Evolutionary conservation across 352 stramenopile genomes (phyloP), one percentile per base, ranked within the genome.

Genomic region (Pythium grandisporangium): DNA sequence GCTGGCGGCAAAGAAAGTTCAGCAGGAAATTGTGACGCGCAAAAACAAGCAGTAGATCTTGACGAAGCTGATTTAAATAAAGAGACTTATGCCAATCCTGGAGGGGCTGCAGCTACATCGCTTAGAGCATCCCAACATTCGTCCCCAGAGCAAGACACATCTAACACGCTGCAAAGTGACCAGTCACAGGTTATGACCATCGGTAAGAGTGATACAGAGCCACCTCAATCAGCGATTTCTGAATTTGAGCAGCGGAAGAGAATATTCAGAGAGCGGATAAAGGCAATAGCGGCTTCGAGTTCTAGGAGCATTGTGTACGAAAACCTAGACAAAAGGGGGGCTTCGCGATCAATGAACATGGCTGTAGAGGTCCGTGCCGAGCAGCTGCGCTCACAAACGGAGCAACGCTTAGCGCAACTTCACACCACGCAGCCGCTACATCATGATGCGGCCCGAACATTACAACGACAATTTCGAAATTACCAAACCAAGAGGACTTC

Each of bases 271-370:
- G 63, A 92, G 22, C 65, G 78, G 47, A 89, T 89, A 55, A 87
- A 89, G 38, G 55, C 65, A 12, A 81, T 88, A 24, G 73, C 69
- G 2, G 68, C 65, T 1, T 44, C 61, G 4, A 89, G 73, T 37
- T 76, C 58, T 33, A 77, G 82, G 30, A 88, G 72, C 39, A 34
- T 84, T 7, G 73, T 92, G 5, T 84, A 89, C 23, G 76, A 92
- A 35, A 56, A 83, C 33, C 33, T 87, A 16, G 68, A 79, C 34
- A 74, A 70, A 34, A 69, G 72, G 26, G 43, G n/a, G n/a, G n/a
- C n/a, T n/a, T n/a, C n/a, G n/a, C n/a, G n/a, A n/a, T n/a, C 66
- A 10, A 54, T 59, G 27, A 48, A 69, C 32, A 50, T 58, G n/a
- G 33, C 36, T 4, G 49, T 63, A 12, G 5, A 53, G 37, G 45